Evolutionary conservation across 768 basidiomycete species (phyloP), one percentile per base, ranked within the genome.

Genomic region (Aureoboletus auriporus): DNA sequence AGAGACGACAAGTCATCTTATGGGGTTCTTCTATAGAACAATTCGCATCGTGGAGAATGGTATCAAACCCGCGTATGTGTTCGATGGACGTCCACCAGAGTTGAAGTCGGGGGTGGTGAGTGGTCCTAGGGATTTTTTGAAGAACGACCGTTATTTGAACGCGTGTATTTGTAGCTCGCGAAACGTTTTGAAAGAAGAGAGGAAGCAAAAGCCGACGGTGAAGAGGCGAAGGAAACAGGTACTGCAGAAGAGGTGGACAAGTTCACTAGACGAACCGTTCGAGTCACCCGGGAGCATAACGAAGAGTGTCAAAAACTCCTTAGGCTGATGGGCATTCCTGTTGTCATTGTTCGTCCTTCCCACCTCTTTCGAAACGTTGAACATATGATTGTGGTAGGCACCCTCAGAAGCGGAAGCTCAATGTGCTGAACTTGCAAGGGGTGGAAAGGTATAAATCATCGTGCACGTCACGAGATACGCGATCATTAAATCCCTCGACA

Each of bases 341-440:
- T 90, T 42, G 84, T 98, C 43, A 75, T 96, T 33, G 96, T 93
- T 56, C 44, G 89, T 70, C 34, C 57, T 23, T 45, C 33, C 35
- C 7, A 29, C 37, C 27, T 35, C 34, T 35, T 34, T 44, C 35
- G 23, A 35, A 1, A 35, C 44, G 17, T 58, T 41, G 33, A 41
- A 28, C 33, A 6, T 36, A 27, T 43, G n/a, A 39, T 30, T 16
- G 12, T 20, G 10, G 7, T 53, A 98, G 94, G 94, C 96, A 17
- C 96, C 96, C 0, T 95, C 93, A 44, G 96, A 99, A 72, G 96
- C 96, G 6, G 96, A 99, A 66, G 96, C 96, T 2, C 96, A 99
- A 62, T 98, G 96, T 56, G 96, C 96, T 6, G 96, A 98, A 66
- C 80, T 99, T 2, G 94, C 94, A n/a, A 82, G 93, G 29, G 94